These are phyloP conservation scores for Nicotiana knightiana DNA, from an alignment of 257 asterid species.

Conservation along the genomic window DNA sequence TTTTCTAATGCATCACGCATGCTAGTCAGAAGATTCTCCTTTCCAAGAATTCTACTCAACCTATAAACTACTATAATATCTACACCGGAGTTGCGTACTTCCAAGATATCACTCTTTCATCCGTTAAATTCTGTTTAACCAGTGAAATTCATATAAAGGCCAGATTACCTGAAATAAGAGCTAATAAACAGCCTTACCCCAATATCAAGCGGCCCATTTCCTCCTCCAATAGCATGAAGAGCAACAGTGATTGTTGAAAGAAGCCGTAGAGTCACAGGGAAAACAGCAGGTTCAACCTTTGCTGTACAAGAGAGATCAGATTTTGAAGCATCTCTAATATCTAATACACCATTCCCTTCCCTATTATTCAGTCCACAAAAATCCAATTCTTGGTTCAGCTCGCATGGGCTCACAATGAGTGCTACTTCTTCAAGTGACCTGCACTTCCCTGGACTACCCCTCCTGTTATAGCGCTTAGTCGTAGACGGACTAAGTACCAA, in stretches of 20 bases:
- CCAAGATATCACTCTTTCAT: constrained; percentile 1
- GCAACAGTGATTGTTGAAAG: constrained; percentile 65
- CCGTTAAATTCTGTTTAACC: neutral
- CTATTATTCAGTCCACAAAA: neutral
- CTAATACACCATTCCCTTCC: constrained; percentile 3
- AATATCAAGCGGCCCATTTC: constrained; percentile 69
- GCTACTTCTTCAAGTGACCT: constrained; percentile 64
- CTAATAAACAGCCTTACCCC: constrained; percentile 58
- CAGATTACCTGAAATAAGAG: constrained; percentile 43
- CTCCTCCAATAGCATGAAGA: constrained; percentile 76
- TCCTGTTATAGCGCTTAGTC: constrained; percentile 36
- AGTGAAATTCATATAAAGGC: neutral
- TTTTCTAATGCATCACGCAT: neutral
- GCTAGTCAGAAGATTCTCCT: neutral
- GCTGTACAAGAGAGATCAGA: neutral
- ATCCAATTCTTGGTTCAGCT: constrained; percentile 20
- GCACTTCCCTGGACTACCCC: constrained; percentile 44
- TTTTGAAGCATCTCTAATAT: neutral
- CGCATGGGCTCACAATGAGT: constrained; percentile 41
- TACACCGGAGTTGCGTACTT: neutral
- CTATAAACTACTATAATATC: neutral
- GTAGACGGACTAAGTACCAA: constrained; percentile 50
- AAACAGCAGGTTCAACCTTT: constrained; percentile 48
- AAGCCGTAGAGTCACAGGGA: constrained; percentile 63
- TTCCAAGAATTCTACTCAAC: neutral